These are phyloP conservation scores for Uronychia setigera DNA, from an alignment of 73 alveolate genomes.

Conservation along the genomic window DNA sequence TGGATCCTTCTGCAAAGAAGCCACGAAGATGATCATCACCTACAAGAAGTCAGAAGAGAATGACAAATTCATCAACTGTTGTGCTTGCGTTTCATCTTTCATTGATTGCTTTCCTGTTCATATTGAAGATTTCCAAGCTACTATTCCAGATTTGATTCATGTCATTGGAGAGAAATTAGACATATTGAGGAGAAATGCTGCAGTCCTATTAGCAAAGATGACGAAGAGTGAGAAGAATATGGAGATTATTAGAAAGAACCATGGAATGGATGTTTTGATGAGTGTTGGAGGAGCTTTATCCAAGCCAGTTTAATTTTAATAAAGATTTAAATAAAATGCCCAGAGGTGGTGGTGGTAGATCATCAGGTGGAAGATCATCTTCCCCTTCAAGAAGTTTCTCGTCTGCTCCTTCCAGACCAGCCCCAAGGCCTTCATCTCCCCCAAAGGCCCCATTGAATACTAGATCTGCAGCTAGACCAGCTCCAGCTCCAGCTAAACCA, in stretches of 20 bases:
- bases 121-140: conserved; percentile 63
- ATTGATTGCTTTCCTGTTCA: conserved; percentile 78
- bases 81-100: conserved; percentile 64
- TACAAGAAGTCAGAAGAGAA: neutral
- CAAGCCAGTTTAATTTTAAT: conserved; percentile 20
- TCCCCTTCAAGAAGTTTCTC: neutral
- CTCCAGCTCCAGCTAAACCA: neutral
- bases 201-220: conserved; percentile 92
- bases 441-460: too few species aligned
- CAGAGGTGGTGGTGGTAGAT: neutral
- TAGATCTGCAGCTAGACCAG: neutral
- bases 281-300: conserved; percentile 80
- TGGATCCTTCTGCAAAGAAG: neutral
- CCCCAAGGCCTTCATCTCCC: too few species aligned
- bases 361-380: neutral
- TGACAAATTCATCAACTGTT: conserved; percentile 55
- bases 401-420: neutral
- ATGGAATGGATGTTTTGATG: conserved; percentile 93
- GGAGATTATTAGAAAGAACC: conserved; percentile 80
- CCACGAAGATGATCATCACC: neutral
- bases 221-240: conserved; percentile 86
- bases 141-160: conserved; percentile 77
- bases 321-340: neutral
- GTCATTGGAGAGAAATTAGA: conserved; percentile 93
- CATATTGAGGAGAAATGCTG: conserved; percentile 95